Percentiles rank a stretch among this genome's conserved stretches.
These are phyloP conservation scores for Candida adriatica DNA, from an alignment of 805 yeast genomes.

Conservation along the genomic window DNA sequence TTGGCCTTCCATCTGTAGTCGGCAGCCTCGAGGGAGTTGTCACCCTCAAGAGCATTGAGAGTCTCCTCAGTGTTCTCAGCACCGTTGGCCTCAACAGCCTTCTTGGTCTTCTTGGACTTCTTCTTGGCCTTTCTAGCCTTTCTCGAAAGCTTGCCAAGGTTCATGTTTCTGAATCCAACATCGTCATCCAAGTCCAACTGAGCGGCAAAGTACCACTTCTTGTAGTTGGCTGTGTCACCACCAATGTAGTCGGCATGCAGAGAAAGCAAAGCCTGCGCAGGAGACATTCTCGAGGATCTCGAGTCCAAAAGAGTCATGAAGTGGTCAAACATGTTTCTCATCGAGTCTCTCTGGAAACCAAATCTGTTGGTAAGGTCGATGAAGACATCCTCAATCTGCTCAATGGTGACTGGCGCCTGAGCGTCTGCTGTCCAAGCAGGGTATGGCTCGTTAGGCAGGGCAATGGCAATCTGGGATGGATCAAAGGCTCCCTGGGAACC, in stretches of 20 bases:
- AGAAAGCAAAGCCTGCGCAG: constrained; percentile 77
- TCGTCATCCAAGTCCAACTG: constrained; percentile 82
- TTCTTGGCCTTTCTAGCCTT: constrained; percentile 78
- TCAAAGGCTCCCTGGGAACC: constrained; percentile 56
- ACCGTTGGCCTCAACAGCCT: constrained; percentile 56
- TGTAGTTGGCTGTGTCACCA: constrained; percentile 79
- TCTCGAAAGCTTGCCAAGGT: constrained; percentile 65
- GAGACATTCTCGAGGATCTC: constrained; percentile 82
- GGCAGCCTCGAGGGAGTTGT: constrained; percentile 79
- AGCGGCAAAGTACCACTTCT: constrained; percentile 85
- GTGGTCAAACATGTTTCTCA: constrained; percentile 88
- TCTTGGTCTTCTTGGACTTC: constrained; percentile 70
- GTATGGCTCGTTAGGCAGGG: constrained; percentile 85
- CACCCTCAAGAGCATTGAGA: constrained; percentile 67
- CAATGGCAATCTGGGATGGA: constrained; percentile 57
- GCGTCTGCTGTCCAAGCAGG: constrained; percentile 99
- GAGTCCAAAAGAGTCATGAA: constrained; percentile 81
- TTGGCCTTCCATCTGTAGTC: constrained; percentile 75
- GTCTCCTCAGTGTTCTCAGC: constrained; percentile 55
- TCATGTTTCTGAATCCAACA: constrained; percentile 78
- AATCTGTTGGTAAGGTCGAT: constrained; percentile 77
- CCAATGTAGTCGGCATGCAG: constrained; percentile 86
- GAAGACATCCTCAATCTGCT: constrained; percentile 81
- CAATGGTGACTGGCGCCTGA: constrained; percentile 77
- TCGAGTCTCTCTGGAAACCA: constrained; percentile 88